These are phyloP conservation scores for Moricandia moricandioides DNA, from an alignment of 345 rosid species.

Conservation along the genomic window DNA sequence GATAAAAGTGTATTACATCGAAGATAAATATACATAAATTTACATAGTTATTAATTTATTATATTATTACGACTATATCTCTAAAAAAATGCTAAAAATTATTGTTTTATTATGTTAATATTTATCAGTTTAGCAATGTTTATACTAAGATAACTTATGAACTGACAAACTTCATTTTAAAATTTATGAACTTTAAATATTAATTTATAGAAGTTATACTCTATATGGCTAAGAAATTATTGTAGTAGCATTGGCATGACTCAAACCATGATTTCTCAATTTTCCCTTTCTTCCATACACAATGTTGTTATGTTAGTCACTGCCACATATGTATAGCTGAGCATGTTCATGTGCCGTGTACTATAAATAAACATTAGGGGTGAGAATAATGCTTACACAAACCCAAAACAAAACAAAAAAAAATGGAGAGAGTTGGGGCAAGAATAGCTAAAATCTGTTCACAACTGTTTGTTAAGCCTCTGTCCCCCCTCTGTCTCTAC, in stretches of 20 bases:
- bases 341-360: background rate
- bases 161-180: background rate
- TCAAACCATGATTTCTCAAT: background rate
- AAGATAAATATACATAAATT: background rate
- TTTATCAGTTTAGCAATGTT: background rate
- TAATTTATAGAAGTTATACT: background rate
- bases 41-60: background rate
- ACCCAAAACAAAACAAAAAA: background rate
- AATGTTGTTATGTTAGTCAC: background rate
- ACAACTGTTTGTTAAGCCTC: background rate
- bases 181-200: background rate
- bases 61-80: background rate
- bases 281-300: background rate
- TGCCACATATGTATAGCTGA: background rate
- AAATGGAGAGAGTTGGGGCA: constrained; percentile 10
- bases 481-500: constrained; percentile 38
- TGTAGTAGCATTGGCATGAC: background rate
- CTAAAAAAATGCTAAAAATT: background rate
- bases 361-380: constrained; percentile 13
- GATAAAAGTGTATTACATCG: background rate
- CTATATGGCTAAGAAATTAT: background rate
- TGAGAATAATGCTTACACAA: background rate
- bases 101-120: background rate
- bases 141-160: background rate
- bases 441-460: constrained; percentile 6